Evolutionary conservation across 2,329 filamentous ascomycete genomes (phyloP).

Genomic region (Daldinia eschscholtzii): DNA sequence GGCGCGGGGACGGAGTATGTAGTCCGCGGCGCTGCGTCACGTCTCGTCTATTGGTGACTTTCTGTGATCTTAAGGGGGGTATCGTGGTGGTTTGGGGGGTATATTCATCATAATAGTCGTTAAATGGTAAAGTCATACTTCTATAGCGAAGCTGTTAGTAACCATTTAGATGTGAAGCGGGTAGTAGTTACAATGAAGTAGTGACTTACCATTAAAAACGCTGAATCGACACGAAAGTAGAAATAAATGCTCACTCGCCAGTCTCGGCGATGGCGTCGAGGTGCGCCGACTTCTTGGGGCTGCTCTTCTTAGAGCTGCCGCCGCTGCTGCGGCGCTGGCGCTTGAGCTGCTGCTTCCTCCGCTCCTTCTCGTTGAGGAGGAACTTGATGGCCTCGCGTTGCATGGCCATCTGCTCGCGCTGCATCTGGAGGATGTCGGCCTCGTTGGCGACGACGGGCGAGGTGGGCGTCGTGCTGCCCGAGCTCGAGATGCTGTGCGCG

Average conservation of each 20-base stretch:
- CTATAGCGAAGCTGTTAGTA: constrained; percentile 1
- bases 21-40: constrained; percentile 17
- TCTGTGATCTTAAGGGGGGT: constrained; percentile 22
- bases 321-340: constrained; percentile 51
- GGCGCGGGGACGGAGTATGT: constrained; percentile 20
- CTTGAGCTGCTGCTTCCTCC: constrained; percentile 57
- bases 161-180: too few relatives aligned
- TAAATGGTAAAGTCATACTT: constrained; percentile 19
- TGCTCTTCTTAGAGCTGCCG: constrained; percentile 61
- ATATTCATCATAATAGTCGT: constrained; percentile 29
- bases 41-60: neutral
- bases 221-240: constrained; percentile 46
- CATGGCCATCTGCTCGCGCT: constrained; percentile 64
- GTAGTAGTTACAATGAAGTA: too few relatives aligned
- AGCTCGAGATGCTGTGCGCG: constrained; percentile 59
- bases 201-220: constrained; percentile 47
- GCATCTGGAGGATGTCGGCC: constrained; percentile 63
- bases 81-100: constrained; percentile 26
- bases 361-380: constrained; percentile 67
- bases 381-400: constrained; percentile 67
- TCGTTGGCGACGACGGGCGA: constrained; percentile 58
- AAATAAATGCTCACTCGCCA: constrained; percentile 54
- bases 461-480: constrained; percentile 59
- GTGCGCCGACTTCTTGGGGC: constrained; percentile 61
- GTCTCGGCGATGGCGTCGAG: constrained; percentile 70